Evolutionary conservation across 495 filamentous ascomycete species (phyloP), one percentile per base, ranked within the genome.

Genomic region (Glonium stellatum): DNA sequence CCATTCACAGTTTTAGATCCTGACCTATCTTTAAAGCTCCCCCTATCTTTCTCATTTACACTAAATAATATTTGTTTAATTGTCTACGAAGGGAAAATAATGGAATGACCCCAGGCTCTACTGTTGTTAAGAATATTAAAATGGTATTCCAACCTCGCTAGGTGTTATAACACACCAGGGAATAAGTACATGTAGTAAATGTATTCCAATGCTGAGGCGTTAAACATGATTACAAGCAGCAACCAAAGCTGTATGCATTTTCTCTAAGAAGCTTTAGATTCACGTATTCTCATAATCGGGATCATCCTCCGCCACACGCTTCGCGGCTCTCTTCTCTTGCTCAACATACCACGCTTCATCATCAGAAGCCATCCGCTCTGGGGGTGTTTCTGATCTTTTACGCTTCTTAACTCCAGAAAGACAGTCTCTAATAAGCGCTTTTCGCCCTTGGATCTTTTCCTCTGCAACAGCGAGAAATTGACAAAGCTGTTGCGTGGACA

Each of bases 401-500:
- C 57, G 57, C 18, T 59, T 59, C 57, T 59, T 59, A 11, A 59
- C 19, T 34, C 47, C 54, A 63, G 60, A 55, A 53, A 34, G 39
- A 50, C 46, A 63, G 27, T 63, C 21, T 44, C 56, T 39, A 39
- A 47, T 46, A 57, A 63, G 60, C 51, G 55, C 18, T 54, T 35
- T 34, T 41, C 15, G 55, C 55, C 60, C 18, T 63, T 54, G 12
- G 18, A 63, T 31, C 48, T 39, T 58, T 34, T 57, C 47, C 49
- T 63, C 61, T 55, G 47, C 47, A 44, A 25, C 36, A 63, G 31
- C 41, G 57, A 63, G 60, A 22, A 58, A 63, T 58, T 63, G 21
- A 54, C 54, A 63, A 51, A 63, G 60, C 37, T 63, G 46, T 35
- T 63, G 55, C 13, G 22, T 52, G 15, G 63, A 66, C 15, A 66